Evolutionary conservation across 2,329 filamentous ascomycete genomes (phyloP).

Genomic region (Emericellopsis atlantica): DNA sequence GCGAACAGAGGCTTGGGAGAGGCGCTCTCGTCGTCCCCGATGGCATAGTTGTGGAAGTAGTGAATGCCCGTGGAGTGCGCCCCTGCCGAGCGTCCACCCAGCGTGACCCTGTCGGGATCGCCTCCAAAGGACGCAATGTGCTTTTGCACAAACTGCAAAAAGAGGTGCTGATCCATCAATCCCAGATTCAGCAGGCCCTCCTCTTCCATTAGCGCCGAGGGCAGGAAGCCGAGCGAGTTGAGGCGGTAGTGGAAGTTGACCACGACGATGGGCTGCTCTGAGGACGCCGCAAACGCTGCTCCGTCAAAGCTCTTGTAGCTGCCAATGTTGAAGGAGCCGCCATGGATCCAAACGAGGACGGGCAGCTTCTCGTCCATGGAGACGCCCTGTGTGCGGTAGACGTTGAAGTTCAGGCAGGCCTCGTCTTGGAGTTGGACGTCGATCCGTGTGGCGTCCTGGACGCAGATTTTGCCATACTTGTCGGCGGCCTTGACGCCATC

Average conservation of each 20-base stretch:
- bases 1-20: conserved; percentile 15
- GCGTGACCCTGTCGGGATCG: conserved; percentile 34
- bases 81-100: conserved; percentile 43
- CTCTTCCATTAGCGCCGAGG: conserved; percentile 24
- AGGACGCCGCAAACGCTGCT: conserved; percentile 16
- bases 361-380: conserved; percentile 21
- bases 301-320: conserved; percentile 21
- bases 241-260: conserved; percentile 29
- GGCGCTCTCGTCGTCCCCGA: conserved; percentile 8
- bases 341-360: conserved; percentile 26
- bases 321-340: conserved; percentile 20
- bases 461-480: conserved; percentile 26
- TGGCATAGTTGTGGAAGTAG: conserved; percentile 21
- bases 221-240: conserved; percentile 26
- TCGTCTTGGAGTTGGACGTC: not conserved
- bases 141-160: conserved; percentile 38
- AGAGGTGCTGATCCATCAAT: conserved; percentile 36
- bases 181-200: conserved; percentile 34
- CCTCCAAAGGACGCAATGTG: conserved; percentile 41
- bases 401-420: conserved; percentile 16
- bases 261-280: conserved; percentile 25
- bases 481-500: conserved; percentile 23
- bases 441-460: conserved; percentile 18
- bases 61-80: conserved; percentile 23
- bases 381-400: conserved; percentile 19